A percentile compares a stretch with the other conserved stretches of the same genome.
Evolutionary conservation across 495 filamentous ascomycete species (phyloP).

Genomic region (Cladorrhinum samala): DNA sequence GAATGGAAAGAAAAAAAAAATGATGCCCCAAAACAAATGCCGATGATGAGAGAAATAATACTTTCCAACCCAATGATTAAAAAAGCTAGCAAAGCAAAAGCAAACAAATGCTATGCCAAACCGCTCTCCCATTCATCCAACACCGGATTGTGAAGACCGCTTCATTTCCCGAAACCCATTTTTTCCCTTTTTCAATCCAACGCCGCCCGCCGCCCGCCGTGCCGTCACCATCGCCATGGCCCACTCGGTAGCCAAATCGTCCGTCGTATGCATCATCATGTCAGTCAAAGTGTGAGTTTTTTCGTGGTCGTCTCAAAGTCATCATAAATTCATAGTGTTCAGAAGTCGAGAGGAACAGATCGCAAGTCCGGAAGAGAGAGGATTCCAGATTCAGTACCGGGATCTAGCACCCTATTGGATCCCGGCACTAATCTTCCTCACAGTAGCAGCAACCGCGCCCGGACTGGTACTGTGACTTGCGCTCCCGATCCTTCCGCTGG

Average conservation of each 20-base stretch:
- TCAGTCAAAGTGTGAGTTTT: too few species aligned
- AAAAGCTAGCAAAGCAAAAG: not conserved
- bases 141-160: not conserved
- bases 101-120: not conserved
- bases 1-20: too few species aligned
- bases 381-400: too few species aligned
- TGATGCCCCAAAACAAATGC: too few species aligned
- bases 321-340: too few species aligned
- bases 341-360: too few species aligned
- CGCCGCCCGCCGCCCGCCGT: not conserved
- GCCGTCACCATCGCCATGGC: slow-evolving; percentile 11
- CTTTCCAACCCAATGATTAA: too few species aligned
- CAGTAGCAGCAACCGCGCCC: slow-evolving; percentile 21
- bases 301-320: too few species aligned
- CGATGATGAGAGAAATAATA: too few species aligned
- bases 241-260: not conserved
- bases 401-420: not conserved
- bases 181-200: not conserved
- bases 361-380: too few species aligned
- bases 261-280: too few species aligned
- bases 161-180: not conserved
- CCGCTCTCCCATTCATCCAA: not conserved
- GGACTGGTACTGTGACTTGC: slow-evolving; percentile 36
- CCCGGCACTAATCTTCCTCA: slow-evolving; percentile 39
- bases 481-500: slow-evolving; percentile 88